phyloP scores from a whole-genome alignment of 306 rosid genomes.

The Medicago truncatula region DNA sequence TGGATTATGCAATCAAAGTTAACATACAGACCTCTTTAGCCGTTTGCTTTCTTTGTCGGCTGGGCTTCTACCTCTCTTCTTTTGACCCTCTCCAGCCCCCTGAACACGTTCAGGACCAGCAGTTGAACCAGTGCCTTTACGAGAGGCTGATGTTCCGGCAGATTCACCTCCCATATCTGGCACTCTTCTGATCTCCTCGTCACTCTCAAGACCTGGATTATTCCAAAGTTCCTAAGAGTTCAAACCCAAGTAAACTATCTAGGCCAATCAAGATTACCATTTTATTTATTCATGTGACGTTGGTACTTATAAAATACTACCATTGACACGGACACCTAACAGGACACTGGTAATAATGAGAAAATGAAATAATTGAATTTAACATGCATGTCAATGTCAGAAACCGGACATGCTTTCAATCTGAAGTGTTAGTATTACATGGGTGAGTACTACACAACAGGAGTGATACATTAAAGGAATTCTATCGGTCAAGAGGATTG shows the following conservation, averaged over 20 bases:
- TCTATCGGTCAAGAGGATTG: no score
- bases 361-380: not conserved
- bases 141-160: conserved; percentile 81
- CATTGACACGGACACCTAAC: not conserved
- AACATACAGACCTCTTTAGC: conserved; percentile 71
- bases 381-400: not conserved
- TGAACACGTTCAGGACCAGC: conserved; percentile 74
- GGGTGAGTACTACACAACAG: not conserved
- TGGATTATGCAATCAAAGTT: not conserved
- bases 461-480: not conserved
- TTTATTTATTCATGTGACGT: not conserved
- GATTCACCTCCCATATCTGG: conserved; percentile 93
- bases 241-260: conserved; percentile 10
- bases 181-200: conserved; percentile 96
- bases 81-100: conserved; percentile 70
- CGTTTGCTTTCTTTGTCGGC: conserved; percentile 98
- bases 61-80: conserved; percentile 87
- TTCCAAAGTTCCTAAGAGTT: conserved; percentile 16
- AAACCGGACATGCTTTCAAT: not conserved
- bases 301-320: not conserved
- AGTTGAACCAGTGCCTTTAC: conserved; percentile 58
- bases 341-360: not conserved
- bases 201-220: conserved; percentile 80
- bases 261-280: conserved; percentile 3
- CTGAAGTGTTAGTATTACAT: not conserved